Base-by-base conservation (phyloP, 169 alveolate species). In the Plasmodium ovale region DNA sequence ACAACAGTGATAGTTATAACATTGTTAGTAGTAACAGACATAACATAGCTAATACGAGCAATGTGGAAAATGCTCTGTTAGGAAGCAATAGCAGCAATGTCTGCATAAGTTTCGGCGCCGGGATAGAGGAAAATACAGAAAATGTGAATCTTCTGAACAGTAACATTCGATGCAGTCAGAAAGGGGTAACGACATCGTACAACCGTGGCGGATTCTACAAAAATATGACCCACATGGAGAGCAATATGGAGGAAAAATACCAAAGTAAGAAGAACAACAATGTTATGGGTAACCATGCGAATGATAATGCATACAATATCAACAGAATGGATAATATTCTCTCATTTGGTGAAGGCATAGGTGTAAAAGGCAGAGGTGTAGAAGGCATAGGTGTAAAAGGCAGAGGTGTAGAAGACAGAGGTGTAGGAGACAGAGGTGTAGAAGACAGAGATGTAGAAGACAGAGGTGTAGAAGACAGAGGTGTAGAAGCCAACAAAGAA, bases 401-500 rank as follows among this genome's bases (percentile, higher is more conserved):
- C 29, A 4, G 33, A 3, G 77, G 62, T 19, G n/a, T n/a, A n/a
- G 53, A 59, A 4, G 16, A 25, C 27, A 16, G 23, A 33, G 9
- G 10, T 53, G 16, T 33, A 47, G 23, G 31, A 37, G 2, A 56
- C 29, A 4, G 33, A 3, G 77, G 62, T 19, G n/a, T n/a, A n/a
- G 53, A 59, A 4, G 16, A 25, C 27, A 16, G 23, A 33, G 9
- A 19, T 53, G 16, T 33, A 47, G 23, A 44, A 37, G 2, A 56
- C 29, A 4, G 33, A 3, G 77, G 62, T 19, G n/a, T n/a, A n/a
- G 58, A 65, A 47, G 29, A 44, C 42, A 19, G 29, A 53, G 2
- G 62, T 60, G 27, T 47, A 65, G 70, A 47, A 84, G 29, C 56
- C 23, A 68, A 44, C 21, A 37, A 42, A 31, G 42, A n/a, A n/a